Evolutionary conservation across 371 early-diverging fungal species (phyloP).

Genomic region (Parasitella parasitica): DNA sequence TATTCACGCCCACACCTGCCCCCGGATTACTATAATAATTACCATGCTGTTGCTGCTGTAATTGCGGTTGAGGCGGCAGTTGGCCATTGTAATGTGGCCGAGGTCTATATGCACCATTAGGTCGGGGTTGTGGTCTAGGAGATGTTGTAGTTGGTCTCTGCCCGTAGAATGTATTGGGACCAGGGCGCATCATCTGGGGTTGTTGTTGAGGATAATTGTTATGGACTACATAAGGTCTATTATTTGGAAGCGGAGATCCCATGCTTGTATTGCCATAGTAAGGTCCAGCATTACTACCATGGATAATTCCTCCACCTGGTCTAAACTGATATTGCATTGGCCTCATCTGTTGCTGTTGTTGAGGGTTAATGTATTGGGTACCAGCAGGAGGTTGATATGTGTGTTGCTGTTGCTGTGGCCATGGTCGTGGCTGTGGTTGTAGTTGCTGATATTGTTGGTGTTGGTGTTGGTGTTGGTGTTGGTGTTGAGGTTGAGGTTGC

Average conservation of each 20-base stretch:
- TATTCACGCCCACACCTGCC: slow-evolving; percentile 5
- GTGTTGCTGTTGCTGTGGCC: not conserved
- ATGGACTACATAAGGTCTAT: slow-evolving; percentile 17
- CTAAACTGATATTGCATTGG: slow-evolving; percentile 13
- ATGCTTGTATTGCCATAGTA: slow-evolving; percentile 3
- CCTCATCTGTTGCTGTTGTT: slow-evolving; percentile 6
- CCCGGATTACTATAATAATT: slow-evolving; percentile 11
- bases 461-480: not conserved
- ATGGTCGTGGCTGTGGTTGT: not conserved
- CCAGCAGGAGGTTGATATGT: not conserved
- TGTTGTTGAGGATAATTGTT: slow-evolving; percentile 5
- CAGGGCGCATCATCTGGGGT: slow-evolving; percentile 3
- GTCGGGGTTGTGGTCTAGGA: slow-evolving; percentile 22
- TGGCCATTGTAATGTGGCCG: slow-evolving; percentile 13
- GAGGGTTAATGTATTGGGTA: too few relatives aligned
- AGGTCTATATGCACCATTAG: slow-evolving; percentile 14
- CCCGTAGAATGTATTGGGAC: slow-evolving; percentile 11
- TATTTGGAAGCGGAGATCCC: slow-evolving; percentile 20
- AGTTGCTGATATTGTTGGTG: not conserved
- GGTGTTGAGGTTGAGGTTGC: slow-evolving; percentile 1
- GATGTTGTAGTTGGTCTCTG: slow-evolving; percentile 9
- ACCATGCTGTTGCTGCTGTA: slow-evolving; percentile 20
- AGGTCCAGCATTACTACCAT: not conserved
- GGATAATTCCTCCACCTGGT: not conserved
- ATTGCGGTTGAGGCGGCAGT: slow-evolving; percentile 9